Conservation (phyloP, 345 rosid species). For the Populus euphratica region DNA sequence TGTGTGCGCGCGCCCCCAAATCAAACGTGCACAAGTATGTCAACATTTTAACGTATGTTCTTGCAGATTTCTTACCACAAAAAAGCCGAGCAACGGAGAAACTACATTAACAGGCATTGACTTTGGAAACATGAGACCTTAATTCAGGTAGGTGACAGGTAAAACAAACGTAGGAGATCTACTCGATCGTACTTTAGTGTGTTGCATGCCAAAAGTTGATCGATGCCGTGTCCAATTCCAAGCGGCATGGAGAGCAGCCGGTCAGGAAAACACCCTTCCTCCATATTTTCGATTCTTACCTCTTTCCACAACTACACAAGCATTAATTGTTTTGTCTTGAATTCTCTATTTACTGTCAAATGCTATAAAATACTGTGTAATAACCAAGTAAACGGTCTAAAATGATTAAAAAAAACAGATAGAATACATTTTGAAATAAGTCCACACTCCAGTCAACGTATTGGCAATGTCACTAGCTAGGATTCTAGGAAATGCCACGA, state of each 20-base stretch:
- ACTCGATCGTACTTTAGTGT: too few species aligned
- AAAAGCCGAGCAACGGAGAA: background rate
- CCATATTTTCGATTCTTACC: background rate
- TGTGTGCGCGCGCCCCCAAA: background rate
- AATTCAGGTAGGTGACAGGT: background rate
- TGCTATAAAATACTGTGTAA: too few species aligned
- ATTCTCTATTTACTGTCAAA: too few species aligned
- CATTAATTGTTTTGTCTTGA: too few species aligned
- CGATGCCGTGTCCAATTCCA: too few species aligned
- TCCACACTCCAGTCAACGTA: background rate
- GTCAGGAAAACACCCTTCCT: background rate
- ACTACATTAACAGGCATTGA: background rate
- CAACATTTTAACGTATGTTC: background rate
- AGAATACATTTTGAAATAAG: background rate
- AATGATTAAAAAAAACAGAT: background rate
- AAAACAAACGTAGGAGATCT: too few species aligned
- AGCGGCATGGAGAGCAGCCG: background rate
- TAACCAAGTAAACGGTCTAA: background rate
- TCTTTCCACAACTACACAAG: background rate
- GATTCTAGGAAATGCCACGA: background rate
- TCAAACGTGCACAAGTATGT: background rate
- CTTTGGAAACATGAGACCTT: background rate
- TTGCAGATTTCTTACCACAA: background rate
- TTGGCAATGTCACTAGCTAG: background rate
- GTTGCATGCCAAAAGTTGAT: too few species aligned